A percentile compares a stretch with the other conserved stretches of the same genome.
Evolutionary conservation across 768 basidiomycete genomes (phyloP).

Genomic region (Phylloporus arenicola): DNA sequence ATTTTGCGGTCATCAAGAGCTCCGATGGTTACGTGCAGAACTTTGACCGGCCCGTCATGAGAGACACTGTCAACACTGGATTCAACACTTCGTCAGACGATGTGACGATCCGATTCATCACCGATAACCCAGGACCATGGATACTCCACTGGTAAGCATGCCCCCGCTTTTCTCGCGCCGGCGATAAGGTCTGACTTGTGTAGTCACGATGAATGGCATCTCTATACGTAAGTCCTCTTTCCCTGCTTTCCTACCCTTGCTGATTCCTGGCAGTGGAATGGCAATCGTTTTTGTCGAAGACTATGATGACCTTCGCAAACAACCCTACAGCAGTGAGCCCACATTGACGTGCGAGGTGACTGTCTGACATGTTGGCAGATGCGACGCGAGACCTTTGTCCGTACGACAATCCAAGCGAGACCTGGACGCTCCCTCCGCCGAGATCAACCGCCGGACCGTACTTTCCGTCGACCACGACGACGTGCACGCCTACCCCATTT

Average conservation of each 20-base stretch:
- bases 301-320: not conserved
- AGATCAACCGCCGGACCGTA: conserved; percentile 6
- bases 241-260: not conserved
- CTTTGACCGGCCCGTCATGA: conserved; percentile 48
- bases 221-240: conserved; percentile 11
- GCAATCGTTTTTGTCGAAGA: conserved; percentile 12
- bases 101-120: conserved; percentile 42
- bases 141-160: conserved; percentile 14
- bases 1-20: conserved; percentile 41
- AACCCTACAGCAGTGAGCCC: conserved; percentile 1
- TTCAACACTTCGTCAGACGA: conserved; percentile 8
- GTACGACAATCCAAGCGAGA: conserved; percentile 8
- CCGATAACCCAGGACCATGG: conserved; percentile 50
- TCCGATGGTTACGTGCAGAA: conserved; percentile 37
- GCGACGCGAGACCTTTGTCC: conserved; percentile 6
- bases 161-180: not conserved
- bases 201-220: conserved; percentile 20
- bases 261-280: conserved; percentile 6
- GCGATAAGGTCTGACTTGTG: not conserved
- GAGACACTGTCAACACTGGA: conserved; percentile 39
- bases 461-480: not conserved
- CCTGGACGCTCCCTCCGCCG: conserved; percentile 4
- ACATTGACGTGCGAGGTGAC: not conserved
- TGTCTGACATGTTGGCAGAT: not conserved
- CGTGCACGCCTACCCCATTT: not conserved